Conservation (phyloP, 1,139 yeast species). For the Pichia sp. region DNA sequence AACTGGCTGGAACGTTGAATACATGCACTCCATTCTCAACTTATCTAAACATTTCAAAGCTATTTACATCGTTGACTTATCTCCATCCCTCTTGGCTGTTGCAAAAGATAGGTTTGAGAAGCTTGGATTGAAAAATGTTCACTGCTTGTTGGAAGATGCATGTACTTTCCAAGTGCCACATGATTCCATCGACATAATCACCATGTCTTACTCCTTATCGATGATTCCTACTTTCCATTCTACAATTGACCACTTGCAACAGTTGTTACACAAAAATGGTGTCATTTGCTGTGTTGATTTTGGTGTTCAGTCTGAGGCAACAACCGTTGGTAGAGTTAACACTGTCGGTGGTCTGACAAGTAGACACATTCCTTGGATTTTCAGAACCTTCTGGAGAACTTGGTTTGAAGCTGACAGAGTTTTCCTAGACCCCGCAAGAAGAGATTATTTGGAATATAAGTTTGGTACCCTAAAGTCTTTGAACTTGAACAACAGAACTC, state of each 20-base stretch:
- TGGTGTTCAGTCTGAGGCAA: slow-evolving; percentile 65
- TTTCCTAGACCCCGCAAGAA: slow-evolving; percentile 68
- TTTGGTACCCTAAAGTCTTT: slow-evolving; percentile 74
- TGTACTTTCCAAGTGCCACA: slow-evolving; percentile 50
- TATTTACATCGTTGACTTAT: slow-evolving; percentile 65
- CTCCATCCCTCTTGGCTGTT: slow-evolving; percentile 68
- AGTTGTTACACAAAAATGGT: slow-evolving; percentile 42
- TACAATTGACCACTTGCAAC: slow-evolving; percentile 63
- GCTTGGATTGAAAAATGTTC: slow-evolving; percentile 57
- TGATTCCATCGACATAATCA: slow-evolving; percentile 53
- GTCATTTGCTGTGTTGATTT: slow-evolving; percentile 74
- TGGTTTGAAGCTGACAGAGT: slow-evolving; percentile 88
- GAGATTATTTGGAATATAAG: slow-evolving; percentile 74
- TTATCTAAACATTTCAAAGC: slow-evolving; percentile 48
- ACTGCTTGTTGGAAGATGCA: slow-evolving; percentile 69
- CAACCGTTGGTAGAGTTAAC: slow-evolving; percentile 61
- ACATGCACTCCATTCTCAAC: slow-evolving; percentile 53
- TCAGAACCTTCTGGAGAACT: slow-evolving; percentile 74
- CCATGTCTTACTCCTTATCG: slow-evolving; percentile 72
- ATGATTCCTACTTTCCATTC: slow-evolving; percentile 83
- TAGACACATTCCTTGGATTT: slow-evolving; percentile 70
- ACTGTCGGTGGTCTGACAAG: slow-evolving; percentile 67
- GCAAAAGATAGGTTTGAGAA: slow-evolving; percentile 53
- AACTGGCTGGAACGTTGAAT: slow-evolving; percentile 75
- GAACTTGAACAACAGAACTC: slow-evolving; percentile 52